Percentiles rank a stretch among this genome's conserved stretches.
These are phyloP conservation scores for Zalerion maritima DNA, from an alignment of 495 filamentous ascomycete species.

Conservation along the genomic window DNA sequence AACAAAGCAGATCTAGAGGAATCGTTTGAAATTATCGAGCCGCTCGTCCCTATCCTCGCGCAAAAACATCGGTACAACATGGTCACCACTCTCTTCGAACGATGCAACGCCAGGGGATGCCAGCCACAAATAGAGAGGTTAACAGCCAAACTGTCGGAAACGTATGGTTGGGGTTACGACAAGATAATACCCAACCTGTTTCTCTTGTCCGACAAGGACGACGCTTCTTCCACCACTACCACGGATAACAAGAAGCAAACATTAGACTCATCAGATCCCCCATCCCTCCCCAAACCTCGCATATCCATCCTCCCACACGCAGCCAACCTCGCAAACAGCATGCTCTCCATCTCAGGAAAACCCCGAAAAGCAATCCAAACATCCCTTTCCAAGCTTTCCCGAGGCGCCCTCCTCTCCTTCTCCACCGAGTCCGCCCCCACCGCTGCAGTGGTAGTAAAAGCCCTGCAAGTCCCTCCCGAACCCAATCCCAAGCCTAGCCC, in stretches of 20 bases:
- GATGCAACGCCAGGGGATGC: conserved; percentile 48
- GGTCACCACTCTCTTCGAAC: conserved; percentile 67
- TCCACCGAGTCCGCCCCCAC: conserved; percentile 23
- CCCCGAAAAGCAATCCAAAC: conserved; percentile 26
- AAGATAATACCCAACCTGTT: conserved; percentile 43
- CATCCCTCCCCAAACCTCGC: too few relatives aligned
- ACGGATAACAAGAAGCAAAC: conserved; percentile 21
- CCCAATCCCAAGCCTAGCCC: too few relatives aligned
- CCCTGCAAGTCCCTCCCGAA: conserved; percentile 43
- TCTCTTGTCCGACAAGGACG: conserved; percentile 24
- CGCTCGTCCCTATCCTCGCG: conserved; percentile 53
- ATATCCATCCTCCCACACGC: conserved; percentile 30
- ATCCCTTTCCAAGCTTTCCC: conserved; percentile 23
- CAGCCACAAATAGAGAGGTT: conserved; percentile 44
- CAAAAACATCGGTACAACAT: conserved; percentile 61
- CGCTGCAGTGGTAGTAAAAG: conserved; percentile 56
- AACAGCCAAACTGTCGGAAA: conserved; percentile 41
- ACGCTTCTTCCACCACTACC: too few relatives aligned
- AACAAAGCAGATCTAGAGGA: conserved; percentile 67
- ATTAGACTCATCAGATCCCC: too few relatives aligned
- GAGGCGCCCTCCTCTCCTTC: conserved; percentile 21
- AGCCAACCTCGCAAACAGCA: conserved; percentile 23
- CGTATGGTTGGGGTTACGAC: conserved; percentile 41
- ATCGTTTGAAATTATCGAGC: conserved; percentile 50
- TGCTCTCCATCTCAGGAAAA: conserved; percentile 26